These are phyloP conservation scores for Pulveroboletus sp. DNA, from an alignment of 768 basidiomycete species.

Conservation along the genomic window DNA sequence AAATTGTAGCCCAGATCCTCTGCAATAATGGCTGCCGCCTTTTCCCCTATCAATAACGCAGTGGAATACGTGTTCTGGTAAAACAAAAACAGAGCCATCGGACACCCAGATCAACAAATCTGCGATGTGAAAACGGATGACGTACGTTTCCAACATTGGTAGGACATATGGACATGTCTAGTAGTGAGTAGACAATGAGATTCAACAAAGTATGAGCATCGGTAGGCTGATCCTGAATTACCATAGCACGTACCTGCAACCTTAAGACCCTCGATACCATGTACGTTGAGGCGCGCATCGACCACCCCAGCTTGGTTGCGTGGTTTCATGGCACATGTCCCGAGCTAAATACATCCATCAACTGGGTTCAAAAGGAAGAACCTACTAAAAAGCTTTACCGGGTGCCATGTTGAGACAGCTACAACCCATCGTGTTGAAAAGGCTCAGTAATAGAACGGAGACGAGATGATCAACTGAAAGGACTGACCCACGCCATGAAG, in stretches of 20 bases:
- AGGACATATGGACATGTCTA: slow-evolving; percentile 38
- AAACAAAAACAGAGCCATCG: background rate
- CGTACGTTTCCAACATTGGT: slow-evolving; percentile 24
- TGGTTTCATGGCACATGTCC: slow-evolving; percentile 71
- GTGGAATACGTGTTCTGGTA: slow-evolving; percentile 15
- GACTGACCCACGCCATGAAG: slow-evolving; percentile 7
- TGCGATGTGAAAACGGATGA: background rate
- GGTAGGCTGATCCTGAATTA: background rate
- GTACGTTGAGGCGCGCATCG: slow-evolving; percentile 58
- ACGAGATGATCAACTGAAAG: too few relatives aligned
- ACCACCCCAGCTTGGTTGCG: slow-evolving; percentile 60
- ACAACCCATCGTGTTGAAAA: background rate
- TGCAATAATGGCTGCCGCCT: slow-evolving; percentile 14
- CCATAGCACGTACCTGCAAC: slow-evolving; percentile 52
- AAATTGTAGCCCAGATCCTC: slow-evolving; percentile 4
- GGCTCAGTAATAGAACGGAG: background rate
- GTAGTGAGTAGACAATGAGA: background rate
- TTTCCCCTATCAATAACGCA: slow-evolving; percentile 17
- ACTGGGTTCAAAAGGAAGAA: too few relatives aligned
- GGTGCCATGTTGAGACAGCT: background rate
- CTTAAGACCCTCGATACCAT: slow-evolving; percentile 57
- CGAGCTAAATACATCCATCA: slow-evolving; percentile 37
- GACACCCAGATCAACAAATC: background rate
- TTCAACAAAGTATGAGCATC: too few relatives aligned
- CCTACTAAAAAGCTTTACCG: background rate